Evolutionary conservation across 2,329 filamentous ascomycete species (phyloP), one percentile per base, ranked within the genome.

Genomic region (Myriosclerotinia duriaeana): DNA sequence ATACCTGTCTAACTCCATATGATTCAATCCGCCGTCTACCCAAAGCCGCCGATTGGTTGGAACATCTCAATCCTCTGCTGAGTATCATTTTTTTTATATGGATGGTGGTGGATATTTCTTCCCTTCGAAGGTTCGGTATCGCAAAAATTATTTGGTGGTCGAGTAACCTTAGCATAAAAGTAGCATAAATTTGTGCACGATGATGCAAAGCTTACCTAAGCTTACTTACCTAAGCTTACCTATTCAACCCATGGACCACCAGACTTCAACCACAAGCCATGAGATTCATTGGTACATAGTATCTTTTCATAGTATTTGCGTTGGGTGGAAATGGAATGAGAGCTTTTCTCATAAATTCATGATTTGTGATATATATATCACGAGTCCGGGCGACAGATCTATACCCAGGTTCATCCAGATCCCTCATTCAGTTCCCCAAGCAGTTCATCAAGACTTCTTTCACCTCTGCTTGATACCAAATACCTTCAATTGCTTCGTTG

Each of bases 51-150:
- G 80, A 77, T 64, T 80, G 79, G 74, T 77, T 76, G 67, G 80
- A 78, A 77, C 79, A 81, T 69, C 80, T 78, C 65, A 86, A 73
- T 71, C 83, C 82, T 80, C 81, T 81, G 71, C 82, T 82, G 74
- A 82, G 81, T 75, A 87, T 78, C 85, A 87, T 87, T 72, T 50
- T 26, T 48, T 60, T 73, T 74, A 68, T 54, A 66, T 63, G 58
- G 66, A 64, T 60, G 64, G 40, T 53, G n/a, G 17, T 60, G 38
- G 42, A 30, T 52, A 46, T 44, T n/a, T 53, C 48, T 64, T 36
- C 34, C 48, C 46, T 26, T 65, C 44, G 53, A 55, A 61, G 59
- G 63, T 61, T 56, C 42, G 14, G 42, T 53, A 63, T 71, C 69
- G 67, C 69, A 71, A 75, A 76, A 76, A 65, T 52, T 63, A 54